These are phyloP conservation scores for Areca catechu DNA, from an alignment of 176 grass and related monocot genomes.

Conservation along the genomic window DNA sequence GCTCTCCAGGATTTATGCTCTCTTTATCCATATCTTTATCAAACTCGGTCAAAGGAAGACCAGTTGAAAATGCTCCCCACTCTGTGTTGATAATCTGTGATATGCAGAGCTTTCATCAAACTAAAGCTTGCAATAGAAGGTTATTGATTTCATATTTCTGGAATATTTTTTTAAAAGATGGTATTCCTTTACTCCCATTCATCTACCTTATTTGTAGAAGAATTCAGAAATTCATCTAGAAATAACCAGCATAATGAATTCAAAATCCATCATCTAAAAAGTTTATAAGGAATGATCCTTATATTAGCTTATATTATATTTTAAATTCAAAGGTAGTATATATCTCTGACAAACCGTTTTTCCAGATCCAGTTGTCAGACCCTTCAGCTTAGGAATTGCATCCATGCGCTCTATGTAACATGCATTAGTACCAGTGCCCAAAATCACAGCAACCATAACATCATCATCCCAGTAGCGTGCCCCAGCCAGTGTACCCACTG, in stretches of 20 bases:
- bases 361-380: conserved; percentile 28
- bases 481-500: conserved; percentile 35
- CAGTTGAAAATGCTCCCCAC: conserved; percentile 61
- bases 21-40: conserved; percentile 55
- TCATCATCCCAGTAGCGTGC: conserved; percentile 49
- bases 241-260: no score
- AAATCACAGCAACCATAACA: conserved; percentile 38
- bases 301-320: no score
- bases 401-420: conserved; percentile 43
- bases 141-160: neutral
- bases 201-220: no score
- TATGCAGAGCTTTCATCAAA: neutral
- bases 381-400: conserved; percentile 43
- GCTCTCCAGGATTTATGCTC: conserved; percentile 63
- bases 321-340: no score
- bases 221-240: no score
- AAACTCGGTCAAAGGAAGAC: conserved; percentile 63
- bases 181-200: no score
- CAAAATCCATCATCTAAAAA: no score
- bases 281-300: no score
- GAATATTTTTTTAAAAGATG: no score
- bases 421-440: conserved; percentile 66
- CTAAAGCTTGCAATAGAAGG: conserved; percentile 17
- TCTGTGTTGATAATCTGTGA: conserved; percentile 53
- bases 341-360: conserved; percentile 29